Percentiles rank a stretch among this genome's conserved stretches.
phyloP scores from a whole-genome alignment of 495 filamentous ascomycete species.

The Chaetomium tenue region DNA sequence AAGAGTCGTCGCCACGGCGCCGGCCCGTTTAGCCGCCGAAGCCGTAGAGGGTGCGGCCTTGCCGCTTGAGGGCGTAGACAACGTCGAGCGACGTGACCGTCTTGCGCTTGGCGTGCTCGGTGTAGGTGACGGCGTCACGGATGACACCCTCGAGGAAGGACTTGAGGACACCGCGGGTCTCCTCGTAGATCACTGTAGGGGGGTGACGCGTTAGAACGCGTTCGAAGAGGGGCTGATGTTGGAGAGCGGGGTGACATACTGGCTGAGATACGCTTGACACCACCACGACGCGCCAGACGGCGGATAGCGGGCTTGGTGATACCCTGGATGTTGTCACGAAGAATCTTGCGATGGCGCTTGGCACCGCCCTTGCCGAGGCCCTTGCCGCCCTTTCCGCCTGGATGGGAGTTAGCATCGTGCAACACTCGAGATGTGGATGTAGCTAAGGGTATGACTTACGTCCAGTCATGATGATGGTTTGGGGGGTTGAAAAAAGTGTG shows the following conservation, averaged over 20 bases:
- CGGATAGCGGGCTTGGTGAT: slow-evolving; percentile 99
- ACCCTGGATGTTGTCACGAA: slow-evolving; percentile 99
- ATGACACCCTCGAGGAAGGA: slow-evolving; percentile 99
- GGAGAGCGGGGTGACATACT: slow-evolving; percentile 52
- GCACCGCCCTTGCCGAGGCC: slow-evolving; percentile 81
- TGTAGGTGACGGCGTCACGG: slow-evolving; percentile 97
- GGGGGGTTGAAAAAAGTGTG: slow-evolving; percentile 30
- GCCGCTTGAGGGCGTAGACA: slow-evolving; percentile 90
- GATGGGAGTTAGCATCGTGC: slow-evolving; percentile 30
- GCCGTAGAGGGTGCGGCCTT: slow-evolving; percentile 93
- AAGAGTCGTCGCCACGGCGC: background rate
- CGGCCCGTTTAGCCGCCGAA: slow-evolving; percentile 77
- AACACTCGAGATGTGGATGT: slow-evolving; percentile 19
- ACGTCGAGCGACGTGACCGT: slow-evolving; percentile 94
- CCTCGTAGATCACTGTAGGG: slow-evolving; percentile 87
- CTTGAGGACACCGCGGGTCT: slow-evolving; percentile 99
- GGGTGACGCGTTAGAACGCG: slow-evolving; percentile 37
- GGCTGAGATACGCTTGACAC: slow-evolving; percentile 99
- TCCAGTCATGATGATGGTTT: slow-evolving; percentile 74
- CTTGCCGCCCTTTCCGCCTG: slow-evolving; percentile 93
- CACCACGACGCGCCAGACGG: slow-evolving; percentile 98
- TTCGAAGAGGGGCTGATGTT: background rate
- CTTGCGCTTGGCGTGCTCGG: slow-evolving; percentile 96
- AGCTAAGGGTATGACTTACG: slow-evolving; percentile 63
- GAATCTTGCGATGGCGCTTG: slow-evolving; percentile 99